Conservation (phyloP, 2,329 filamentous ascomycete species). For the Hypoxylon sp. region DNA sequence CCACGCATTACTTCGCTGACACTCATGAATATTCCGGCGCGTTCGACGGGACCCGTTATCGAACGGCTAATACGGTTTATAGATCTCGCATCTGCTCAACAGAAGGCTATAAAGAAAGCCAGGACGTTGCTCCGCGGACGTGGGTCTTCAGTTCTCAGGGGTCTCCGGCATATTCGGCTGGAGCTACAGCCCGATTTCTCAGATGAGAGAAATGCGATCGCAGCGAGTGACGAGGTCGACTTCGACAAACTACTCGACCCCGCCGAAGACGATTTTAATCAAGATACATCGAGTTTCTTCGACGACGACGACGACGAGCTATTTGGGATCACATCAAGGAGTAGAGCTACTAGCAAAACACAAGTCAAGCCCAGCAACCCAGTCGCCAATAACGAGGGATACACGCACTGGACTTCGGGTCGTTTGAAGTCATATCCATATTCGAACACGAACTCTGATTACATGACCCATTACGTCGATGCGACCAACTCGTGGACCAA, state of each 20-base stretch:
- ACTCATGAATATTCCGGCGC: conserved; percentile 68
- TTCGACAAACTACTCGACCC: conserved; percentile 61
- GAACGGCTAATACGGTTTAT: conserved; percentile 65
- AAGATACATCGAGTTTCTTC: conserved; percentile 23
- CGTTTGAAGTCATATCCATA: conserved; percentile 50
- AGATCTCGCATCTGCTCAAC: conserved; percentile 63
- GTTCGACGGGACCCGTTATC: conserved; percentile 66
- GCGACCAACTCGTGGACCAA: conserved; percentile 51
- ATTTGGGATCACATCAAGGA: conserved; percentile 41
- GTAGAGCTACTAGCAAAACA: conserved; percentile 2
- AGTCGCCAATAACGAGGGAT: conserved; percentile 24
- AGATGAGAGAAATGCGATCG: conserved; percentile 55
- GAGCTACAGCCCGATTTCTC: conserved; percentile 66
- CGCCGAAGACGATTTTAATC: conserved; percentile 23
- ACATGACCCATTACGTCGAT: conserved; percentile 48
- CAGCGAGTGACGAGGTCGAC: conserved; percentile 56
- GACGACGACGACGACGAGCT: conserved; percentile 16
- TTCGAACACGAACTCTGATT: conserved; percentile 49
- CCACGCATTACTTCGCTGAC: conserved; percentile 67
- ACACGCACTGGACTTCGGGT: conserved; percentile 50
- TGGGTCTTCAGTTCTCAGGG: conserved; percentile 62
- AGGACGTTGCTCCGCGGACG: conserved; percentile 50
- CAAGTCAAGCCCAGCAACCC: background rate
- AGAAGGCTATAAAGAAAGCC: conserved; percentile 60
- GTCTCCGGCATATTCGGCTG: conserved; percentile 68